Conservation (phyloP, 805 yeast species). For the Maudiozyma serrabonitensis region DNA sequence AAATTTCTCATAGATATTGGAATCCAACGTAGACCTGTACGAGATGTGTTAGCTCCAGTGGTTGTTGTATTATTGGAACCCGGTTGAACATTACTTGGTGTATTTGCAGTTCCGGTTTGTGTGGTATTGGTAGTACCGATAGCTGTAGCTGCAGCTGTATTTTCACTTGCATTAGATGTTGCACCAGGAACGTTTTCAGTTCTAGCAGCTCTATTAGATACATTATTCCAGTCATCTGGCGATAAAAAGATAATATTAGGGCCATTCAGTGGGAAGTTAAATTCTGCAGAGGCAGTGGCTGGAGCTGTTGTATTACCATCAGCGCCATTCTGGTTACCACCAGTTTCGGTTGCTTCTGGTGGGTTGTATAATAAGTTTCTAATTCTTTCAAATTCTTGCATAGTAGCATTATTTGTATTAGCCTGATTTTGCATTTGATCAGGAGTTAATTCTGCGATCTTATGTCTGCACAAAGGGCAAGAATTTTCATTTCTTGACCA, state of each 20-base stretch:
- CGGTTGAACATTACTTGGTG: neutral
- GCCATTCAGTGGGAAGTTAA: constrained; percentile 1
- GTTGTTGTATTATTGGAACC: no score
- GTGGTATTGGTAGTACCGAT: no score
- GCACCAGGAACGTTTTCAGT: constrained; percentile 4
- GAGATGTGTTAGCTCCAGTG: neutral
- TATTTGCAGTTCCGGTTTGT: neutral
- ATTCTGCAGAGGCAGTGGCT: neutral
- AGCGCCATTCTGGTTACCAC: neutral
- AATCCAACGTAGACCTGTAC: constrained; percentile 11
- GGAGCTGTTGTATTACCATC: neutral
- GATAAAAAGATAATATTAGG: constrained; percentile 13
- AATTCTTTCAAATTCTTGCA: constrained; percentile 22
- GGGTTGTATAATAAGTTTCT: constrained; percentile 18
- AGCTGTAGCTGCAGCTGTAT: neutral
- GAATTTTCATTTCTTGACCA: constrained; percentile 71
- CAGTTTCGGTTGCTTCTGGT: neutral
- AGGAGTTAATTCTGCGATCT: constrained; percentile 30
- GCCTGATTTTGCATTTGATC: constrained; percentile 1
- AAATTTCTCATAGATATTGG: constrained; percentile 8
- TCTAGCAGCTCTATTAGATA: neutral
- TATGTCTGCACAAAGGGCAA: constrained; percentile 79
- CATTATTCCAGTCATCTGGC: constrained; percentile 4
- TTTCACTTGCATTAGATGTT: neutral
- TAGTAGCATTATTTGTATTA: constrained; percentile 2